Evolutionary conservation across 441 rosid genomes (phyloP), one percentile per base, ranked within the genome.

Genomic region (Corymbia citriodora): DNA sequence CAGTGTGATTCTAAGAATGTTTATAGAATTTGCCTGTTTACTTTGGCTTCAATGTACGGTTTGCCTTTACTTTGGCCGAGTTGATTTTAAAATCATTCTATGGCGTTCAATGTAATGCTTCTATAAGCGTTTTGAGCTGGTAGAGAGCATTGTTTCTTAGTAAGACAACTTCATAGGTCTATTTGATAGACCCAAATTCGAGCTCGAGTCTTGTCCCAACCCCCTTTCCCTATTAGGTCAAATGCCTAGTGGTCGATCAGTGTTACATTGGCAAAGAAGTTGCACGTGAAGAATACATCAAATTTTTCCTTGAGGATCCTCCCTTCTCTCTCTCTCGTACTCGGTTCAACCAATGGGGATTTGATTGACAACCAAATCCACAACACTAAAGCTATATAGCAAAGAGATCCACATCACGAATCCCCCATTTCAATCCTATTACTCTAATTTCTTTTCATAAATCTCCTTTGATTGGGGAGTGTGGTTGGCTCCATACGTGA

Each of bases 391-490:
- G 27, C 27, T 3, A 36, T 72, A 1, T 10, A 19, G 13, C 0
- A 3, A 59, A 6, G 1, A 0, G 3, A 59, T 59, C n/a, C n/a
- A 59, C n/a, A 59, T 25, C 29, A 59, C 29, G 5, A 59, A 59
- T 59, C 29, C 6, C 7, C 14, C 45, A 40, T 40, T 40, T 40
- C 45, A 40, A 40, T 23, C 0, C 11, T 0, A 59, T 10, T 8
- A 19, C 49, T 36, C 27, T 72, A 36, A 36, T 36, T 19, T 10
- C 15, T 72, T 72, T 36, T 6, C 7, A 72, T 36, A 36, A 7
- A 72, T 72, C 49, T 18, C 81, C 33, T 14, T 59, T 7, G 3
- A 33, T 9, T 36, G 27, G 36, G 33, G 25, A 13, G 25, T 17
- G 65, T 59, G 65, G 14, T 14, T 40, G 45, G 45, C 45, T 6